Evolutionary conservation across 148 eudicot genomes (phyloP), one percentile per base, ranked within the genome.

Genomic region (Linanthus parryae): DNA sequence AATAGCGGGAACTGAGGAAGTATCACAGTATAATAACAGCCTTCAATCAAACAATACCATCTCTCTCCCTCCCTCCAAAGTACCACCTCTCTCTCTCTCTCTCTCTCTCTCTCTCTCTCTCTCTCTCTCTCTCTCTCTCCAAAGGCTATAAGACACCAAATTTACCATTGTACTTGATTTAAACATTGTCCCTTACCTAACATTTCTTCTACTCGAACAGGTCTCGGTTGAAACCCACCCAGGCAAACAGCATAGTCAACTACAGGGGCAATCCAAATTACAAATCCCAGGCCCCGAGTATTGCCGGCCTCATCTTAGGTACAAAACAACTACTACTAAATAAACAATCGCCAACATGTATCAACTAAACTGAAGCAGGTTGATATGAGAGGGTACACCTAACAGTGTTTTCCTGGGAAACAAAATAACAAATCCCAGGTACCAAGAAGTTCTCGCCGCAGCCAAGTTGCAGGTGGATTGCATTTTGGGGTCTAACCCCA

Each of bases 291-390:
- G 84, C 95, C 3, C 95, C 96, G 99, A 85, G 84, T 5, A 96
- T 76, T 12, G 91, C 99, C 14, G 99, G 96, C 30, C 95, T 92
- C 61, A 84, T 92, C 56, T 66, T 92, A 84, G 99, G 99, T 83
- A 38, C n/a, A n/a, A n/a, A n/a, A n/a, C n/a, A n/a, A n/a, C n/a
- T n/a, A n/a, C n/a, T n/a, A n/a, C n/a, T n/a, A n/a, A 37, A 37
- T 5, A 15, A 3, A 7, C 3, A 5, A 5, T 37, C 3, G 8
- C n/a, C 3, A 7, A 14, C n/a, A 7, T 5, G 14, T 3, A 5
- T 7, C 3, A 7, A 5, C 14, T 5, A 3, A 7, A 7, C n/a
- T 5, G 42, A 3, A 42, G 8, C 23, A 17, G 8, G 9, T 7
- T 17, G 46, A 2, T 17, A 13, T 42, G 23, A n/a, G 14, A 10